Percentiles rank a stretch among this genome's conserved stretches.
phyloP scores from a whole-genome alignment of 345 rosid genomes.

The Dovyalis caffra region DNA sequence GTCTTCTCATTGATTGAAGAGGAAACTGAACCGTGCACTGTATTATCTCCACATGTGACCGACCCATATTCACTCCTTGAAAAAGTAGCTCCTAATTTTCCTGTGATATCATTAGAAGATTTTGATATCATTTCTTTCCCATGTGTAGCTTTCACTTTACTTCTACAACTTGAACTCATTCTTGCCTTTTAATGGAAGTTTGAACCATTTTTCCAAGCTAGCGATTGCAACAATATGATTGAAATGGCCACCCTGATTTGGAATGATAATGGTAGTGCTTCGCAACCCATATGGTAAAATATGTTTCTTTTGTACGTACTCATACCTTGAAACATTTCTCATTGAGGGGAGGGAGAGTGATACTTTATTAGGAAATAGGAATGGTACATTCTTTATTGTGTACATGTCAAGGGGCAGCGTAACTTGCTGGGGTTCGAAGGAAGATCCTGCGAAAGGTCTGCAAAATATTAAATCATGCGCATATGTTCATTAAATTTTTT shows the following conservation, averaged over 20 bases:
- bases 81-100: background rate
- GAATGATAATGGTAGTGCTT: background rate
- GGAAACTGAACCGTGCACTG: background rate
- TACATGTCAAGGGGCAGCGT: no score
- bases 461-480: no score
- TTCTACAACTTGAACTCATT: conserved; percentile 6
- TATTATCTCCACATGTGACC: conserved; percentile 22
- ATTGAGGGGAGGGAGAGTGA: background rate
- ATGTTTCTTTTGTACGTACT: background rate
- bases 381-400: no score
- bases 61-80: conserved; percentile 13
- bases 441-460: no score
- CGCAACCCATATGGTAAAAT: background rate
- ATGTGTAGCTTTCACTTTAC: conserved; percentile 26
- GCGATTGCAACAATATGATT: background rate
- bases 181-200: conserved; percentile 22
- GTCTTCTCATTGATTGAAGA: background rate
- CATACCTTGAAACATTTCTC: background rate
- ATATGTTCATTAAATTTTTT: no score
- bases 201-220: background rate
- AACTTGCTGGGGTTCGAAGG: no score
- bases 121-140: conserved; percentile 17
- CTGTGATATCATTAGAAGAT: conserved; percentile 21
- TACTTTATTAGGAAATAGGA: no score
- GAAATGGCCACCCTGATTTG: background rate